Conservation (phyloP, 1,284 basidiomycete species). For the Cutaneotrichosporon cyanovorans region DNA sequence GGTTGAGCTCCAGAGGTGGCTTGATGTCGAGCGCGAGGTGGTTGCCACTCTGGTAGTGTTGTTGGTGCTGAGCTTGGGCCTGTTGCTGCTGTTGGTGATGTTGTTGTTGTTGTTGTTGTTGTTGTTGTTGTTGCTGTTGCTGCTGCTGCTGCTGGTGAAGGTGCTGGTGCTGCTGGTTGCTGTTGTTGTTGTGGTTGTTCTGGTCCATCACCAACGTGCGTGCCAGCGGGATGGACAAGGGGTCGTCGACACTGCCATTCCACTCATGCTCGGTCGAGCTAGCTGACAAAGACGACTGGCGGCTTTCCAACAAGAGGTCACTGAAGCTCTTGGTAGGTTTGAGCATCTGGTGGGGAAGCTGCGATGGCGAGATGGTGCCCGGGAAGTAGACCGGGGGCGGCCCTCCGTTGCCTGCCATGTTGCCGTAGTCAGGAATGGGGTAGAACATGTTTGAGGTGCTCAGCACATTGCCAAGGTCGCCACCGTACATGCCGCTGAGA, state of each 20-base stretch:
- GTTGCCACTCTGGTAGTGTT: not conserved
- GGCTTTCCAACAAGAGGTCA: constrained; percentile 30
- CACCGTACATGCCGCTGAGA: too few relatives aligned
- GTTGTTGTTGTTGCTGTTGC: not conserved
- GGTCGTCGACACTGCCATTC: constrained; percentile 22
- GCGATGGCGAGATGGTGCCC: constrained; percentile 34
- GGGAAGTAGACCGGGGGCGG: constrained; percentile 10
- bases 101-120: not conserved
- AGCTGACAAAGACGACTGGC: constrained; percentile 31
- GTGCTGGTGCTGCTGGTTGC: not conserved
- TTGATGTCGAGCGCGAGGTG: constrained; percentile 1
- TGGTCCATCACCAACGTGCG: constrained; percentile 18
- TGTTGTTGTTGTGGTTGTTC: not conserved
- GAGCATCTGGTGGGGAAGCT: constrained; percentile 25
- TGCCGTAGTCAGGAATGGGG: constrained; percentile 4
- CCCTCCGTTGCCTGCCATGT: not conserved
- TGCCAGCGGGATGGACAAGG: constrained; percentile 19
- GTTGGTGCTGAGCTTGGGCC: not conserved
- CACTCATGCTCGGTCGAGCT: constrained; percentile 33
- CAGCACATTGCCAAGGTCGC: not conserved
- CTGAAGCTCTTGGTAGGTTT: constrained; percentile 33
- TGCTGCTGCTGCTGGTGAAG: not conserved
- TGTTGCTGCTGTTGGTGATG: not conserved
- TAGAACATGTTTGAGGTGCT: constrained; percentile 4
- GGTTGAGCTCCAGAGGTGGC: constrained; percentile 1